A percentile compares a stretch with the other conserved stretches of the same genome.
Conservation (phyloP, 768 basidiomycete genomes). For the Rhodocollybia butyracea region DNA sequence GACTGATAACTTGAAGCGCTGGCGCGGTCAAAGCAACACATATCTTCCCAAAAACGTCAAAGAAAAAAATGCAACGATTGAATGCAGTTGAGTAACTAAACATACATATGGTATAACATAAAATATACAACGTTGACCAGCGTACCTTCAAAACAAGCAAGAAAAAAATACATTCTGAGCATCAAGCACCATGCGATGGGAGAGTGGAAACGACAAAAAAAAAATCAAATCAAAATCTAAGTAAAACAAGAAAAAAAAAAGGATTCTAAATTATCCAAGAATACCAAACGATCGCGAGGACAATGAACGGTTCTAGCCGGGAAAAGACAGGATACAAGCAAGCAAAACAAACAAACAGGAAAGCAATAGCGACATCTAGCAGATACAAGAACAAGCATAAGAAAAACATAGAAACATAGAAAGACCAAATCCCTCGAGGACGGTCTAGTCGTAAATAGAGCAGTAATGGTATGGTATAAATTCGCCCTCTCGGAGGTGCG, state of each 20-base stretch:
- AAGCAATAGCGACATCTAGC: no score
- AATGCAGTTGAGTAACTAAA: no score
- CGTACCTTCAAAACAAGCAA: background rate
- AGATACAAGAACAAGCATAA: background rate
- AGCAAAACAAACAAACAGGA: background rate
- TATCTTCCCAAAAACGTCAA: no score
- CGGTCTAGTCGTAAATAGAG: background rate
- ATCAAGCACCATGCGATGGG: background rate
- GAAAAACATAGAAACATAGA: background rate
- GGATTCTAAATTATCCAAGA: no score
- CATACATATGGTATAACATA: background rate
- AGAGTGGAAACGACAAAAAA: background rate
- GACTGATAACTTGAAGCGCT: no score
- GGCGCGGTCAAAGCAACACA: no score
- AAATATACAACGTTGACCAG: background rate
- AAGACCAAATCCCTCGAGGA: background rate
- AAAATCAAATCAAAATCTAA: background rate
- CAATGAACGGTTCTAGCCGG: no score
- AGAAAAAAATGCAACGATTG: no score
- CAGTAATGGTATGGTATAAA: no score
- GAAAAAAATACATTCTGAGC: background rate
- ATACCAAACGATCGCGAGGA: no score
- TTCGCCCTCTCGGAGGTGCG: background rate
- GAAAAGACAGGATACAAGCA: background rate
- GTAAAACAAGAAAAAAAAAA: no score